Conservation (phyloP, 495 filamentous ascomycete species). For the Hypoxylon perforatum region DNA sequence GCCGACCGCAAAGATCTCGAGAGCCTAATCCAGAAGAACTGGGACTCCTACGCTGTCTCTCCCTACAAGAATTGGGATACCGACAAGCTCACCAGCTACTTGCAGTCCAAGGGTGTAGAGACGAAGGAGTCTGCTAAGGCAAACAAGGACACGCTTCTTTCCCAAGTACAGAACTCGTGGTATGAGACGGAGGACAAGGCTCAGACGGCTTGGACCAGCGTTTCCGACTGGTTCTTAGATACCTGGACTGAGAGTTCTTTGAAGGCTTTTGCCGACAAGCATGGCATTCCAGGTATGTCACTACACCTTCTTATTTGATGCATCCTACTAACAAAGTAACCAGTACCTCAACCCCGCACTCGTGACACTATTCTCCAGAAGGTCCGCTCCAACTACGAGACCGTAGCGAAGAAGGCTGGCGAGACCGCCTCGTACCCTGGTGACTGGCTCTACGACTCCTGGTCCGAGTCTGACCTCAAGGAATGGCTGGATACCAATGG, state of each 20-base stretch:
- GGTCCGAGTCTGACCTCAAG: constrained; percentile 70
- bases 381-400: constrained; percentile 83
- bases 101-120: constrained; percentile 74
- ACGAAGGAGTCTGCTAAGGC: constrained; percentile 69
- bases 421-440: constrained; percentile 88
- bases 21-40: constrained; percentile 86
- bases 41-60: constrained; percentile 72
- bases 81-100: constrained; percentile 70
- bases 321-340: background rate
- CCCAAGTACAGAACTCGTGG: constrained; percentile 76
- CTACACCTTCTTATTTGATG: background rate
- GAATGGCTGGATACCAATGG: constrained; percentile 92
- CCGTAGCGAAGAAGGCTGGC: constrained; percentile 81
- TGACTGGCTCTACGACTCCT: constrained; percentile 93
- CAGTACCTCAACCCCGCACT: constrained; percentile 81
- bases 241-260: constrained; percentile 78
- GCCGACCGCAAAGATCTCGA: constrained; percentile 90
- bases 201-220: constrained; percentile 72
- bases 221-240: constrained; percentile 95
- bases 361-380: constrained; percentile 83
- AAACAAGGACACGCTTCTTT: constrained; percentile 73
- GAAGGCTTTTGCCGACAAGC: constrained; percentile 90
- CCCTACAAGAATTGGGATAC: constrained; percentile 81
- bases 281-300: constrained; percentile 76
- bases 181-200: constrained; percentile 79